A percentile compares a stretch with the other conserved stretches of the same genome.
phyloP scores from a whole-genome alignment of 106 monocot species.

The Acorus gramineus region DNA sequence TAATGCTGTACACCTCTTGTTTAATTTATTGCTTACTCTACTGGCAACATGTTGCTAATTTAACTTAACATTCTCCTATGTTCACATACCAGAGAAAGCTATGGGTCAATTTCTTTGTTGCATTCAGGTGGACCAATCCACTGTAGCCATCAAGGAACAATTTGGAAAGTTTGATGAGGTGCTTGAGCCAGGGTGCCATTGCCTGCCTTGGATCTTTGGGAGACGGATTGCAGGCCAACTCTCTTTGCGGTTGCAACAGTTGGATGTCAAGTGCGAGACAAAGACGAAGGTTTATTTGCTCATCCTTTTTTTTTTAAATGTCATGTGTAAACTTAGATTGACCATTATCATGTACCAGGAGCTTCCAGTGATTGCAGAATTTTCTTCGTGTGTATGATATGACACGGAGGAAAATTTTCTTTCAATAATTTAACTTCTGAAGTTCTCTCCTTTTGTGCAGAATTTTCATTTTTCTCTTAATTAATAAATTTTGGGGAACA shows the following conservation, averaged over 20 bases:
- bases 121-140: conserved; percentile 53
- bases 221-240: conserved; percentile 32
- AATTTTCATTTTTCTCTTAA: too few species aligned
- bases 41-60: too few species aligned
- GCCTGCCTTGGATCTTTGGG: conserved; percentile 46
- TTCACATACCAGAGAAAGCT: background rate
- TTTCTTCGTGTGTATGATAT: too few species aligned
- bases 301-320: background rate
- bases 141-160: conserved; percentile 38
- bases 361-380: too few species aligned
- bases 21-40: background rate
- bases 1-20: too few species aligned
- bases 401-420: too few species aligned
- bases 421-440: too few species aligned
- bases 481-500: too few species aligned
- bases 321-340: too few species aligned
- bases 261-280: conserved; percentile 45
- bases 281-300: conserved; percentile 35
- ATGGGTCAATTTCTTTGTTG: conserved; percentile 46
- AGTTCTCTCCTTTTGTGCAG: too few species aligned
- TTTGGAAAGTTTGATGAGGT: conserved; percentile 55
- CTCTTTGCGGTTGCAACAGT: conserved; percentile 29
- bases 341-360: too few species aligned
- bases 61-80: background rate
- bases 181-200: conserved; percentile 63